Conservation (phyloP, 2,329 filamentous ascomycete genomes). For the Pestalotiopsis fici region DNA sequence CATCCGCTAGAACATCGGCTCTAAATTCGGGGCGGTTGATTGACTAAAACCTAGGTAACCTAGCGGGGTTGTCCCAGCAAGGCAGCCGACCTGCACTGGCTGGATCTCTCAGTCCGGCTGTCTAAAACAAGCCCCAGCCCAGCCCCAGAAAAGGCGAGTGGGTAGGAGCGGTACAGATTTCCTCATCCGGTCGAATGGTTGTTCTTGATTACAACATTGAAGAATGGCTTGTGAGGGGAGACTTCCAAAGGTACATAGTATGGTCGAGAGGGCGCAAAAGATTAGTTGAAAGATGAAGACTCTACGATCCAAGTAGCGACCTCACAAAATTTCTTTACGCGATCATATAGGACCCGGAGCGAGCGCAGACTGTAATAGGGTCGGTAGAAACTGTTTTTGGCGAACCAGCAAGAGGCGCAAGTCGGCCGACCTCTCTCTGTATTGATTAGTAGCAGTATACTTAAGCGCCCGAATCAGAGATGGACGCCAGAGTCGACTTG, state of each 20-base stretch:
- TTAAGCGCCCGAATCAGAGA: neutral
- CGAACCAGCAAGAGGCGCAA: neutral
- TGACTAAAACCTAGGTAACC: too few relatives aligned
- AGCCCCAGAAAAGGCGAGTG: neutral
- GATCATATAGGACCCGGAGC: neutral
- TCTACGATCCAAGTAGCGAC: neutral
- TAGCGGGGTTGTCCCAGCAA: too few relatives aligned
- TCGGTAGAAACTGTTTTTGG: neutral
- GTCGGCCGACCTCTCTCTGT: neutral
- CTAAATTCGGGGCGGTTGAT: too few relatives aligned
- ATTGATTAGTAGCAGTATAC: neutral
- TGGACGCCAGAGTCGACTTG: neutral
- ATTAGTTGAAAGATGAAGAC: neutral
- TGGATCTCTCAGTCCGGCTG: too few relatives aligned
- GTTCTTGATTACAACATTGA: neutral
- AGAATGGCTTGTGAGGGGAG: neutral
- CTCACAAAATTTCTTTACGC: too few relatives aligned
- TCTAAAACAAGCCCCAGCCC: neutral
- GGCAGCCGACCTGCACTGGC: too few relatives aligned
- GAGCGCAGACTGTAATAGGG: neutral
- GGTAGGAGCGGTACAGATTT: constrained; percentile 2
- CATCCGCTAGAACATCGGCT: too few relatives aligned
- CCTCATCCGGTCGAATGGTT: neutral
- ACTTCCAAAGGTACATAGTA: neutral
- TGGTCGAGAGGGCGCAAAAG: neutral